Evolutionary conservation across 1,284 basidiomycete genomes (phyloP), one percentile per base, ranked within the genome.

Genomic region (Neotropicomus parvogracilis): DNA sequence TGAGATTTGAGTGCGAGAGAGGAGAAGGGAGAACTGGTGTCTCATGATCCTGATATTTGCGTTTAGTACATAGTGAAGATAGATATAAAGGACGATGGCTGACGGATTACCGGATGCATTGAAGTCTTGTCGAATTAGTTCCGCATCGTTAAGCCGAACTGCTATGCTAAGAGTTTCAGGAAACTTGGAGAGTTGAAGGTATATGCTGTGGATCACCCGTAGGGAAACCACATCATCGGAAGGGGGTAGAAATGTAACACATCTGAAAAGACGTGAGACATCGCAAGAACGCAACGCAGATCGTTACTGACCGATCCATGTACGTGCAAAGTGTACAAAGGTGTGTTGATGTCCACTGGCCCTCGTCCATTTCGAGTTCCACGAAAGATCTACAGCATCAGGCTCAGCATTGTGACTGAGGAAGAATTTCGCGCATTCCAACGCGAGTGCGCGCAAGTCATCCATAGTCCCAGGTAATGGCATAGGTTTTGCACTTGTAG

Each of bases 311-410:
- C 89, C 87, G 83, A 67, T 97, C 85, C 91, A 99, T 97, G 70
- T 99, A 99, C 50, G 91, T 84, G 62, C 95, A 97, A n/a, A 99
- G 46, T 97, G 84, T 44, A 78, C 78, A 65, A 83, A 99, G n/a
- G n/a, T 0, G 91, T 97, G 69, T 95, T 89, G 43, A 85, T 79
- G 63, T 97, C 93, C 20, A 95, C 85, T 50, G 93, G 72, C 17
- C 80, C 74, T 7, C 79, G 77, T 54, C 89, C 56, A 91, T 89
- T 69, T 99, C 97, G 55, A 99, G 72, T 66, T 99, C 97, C 62
- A 97, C 85, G 50, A 99, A 71, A 99, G 75, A 70, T 99, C 97
- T 17, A 99, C 95, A 0, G 97, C 97, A 66, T 99, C 97, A 26
- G 94, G 95, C 69, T 99, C 97, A 12, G 95, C 97, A 60, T 99